These are phyloP conservation scores for Corchorus olitorius DNA, from an alignment of 345 rosid genomes.

Conservation along the genomic window DNA sequence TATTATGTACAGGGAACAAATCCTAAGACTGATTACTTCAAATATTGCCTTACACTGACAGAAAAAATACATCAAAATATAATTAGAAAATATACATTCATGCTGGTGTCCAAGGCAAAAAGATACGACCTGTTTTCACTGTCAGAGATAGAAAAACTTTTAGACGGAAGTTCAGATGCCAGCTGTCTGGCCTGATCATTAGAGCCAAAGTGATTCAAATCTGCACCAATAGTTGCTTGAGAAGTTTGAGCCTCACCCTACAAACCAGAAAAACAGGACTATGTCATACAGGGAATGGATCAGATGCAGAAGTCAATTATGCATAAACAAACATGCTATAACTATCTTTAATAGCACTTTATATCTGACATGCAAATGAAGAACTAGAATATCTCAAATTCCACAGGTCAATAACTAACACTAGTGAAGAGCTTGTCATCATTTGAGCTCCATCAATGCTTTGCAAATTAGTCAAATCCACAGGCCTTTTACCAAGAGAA, in stretches of 20 bases:
- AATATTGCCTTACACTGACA: constrained; percentile 12
- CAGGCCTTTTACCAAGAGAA: constrained; percentile 38
- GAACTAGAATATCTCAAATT: constrained; percentile 5
- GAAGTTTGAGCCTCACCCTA: constrained; percentile 62
- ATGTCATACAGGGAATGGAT: background rate
- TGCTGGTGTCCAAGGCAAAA: constrained; percentile 17
- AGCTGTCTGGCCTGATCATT: constrained; percentile 44
- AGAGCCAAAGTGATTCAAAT: constrained; percentile 33
- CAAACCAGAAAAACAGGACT: constrained; percentile 17
- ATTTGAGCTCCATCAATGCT: constrained; percentile 41
- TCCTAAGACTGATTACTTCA: background rate
- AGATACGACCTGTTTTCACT: constrained; percentile 57
- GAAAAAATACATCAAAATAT: constrained; percentile 1
- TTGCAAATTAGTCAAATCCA: constrained; percentile 47
- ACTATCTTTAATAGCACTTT: background rate
- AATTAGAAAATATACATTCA: constrained; percentile 1
- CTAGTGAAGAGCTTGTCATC: constrained; percentile 43
- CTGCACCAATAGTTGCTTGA: constrained; percentile 40
- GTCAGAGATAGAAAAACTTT: constrained; percentile 36
- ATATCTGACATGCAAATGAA: constrained; percentile 2
- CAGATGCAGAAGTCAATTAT: background rate
- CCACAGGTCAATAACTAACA: constrained; percentile 37
- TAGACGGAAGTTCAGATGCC: constrained; percentile 46
- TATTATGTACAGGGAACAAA: background rate
- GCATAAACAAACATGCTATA: background rate